phyloP scores from a whole-genome alignment of 2,329 filamentous ascomycete genomes.

The Trichoderma guizhouense region DNA sequence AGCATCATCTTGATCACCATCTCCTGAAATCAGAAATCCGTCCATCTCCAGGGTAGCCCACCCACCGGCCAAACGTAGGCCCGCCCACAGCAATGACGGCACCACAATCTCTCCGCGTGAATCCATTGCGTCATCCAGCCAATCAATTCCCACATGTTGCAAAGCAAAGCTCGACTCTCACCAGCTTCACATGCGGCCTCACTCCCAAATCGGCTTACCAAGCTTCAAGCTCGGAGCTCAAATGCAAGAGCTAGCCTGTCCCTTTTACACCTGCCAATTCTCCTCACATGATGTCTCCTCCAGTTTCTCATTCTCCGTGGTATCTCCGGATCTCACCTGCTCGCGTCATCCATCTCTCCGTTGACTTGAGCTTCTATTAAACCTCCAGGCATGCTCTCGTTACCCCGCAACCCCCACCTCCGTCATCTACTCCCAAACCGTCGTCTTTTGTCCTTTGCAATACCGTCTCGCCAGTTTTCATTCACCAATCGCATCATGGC shows the following conservation, averaged over 20 bases:
- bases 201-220: background rate
- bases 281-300: background rate
- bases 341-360: background rate
- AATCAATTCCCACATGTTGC: slow-evolving; percentile 24
- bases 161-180: slow-evolving; percentile 11
- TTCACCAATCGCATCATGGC: slow-evolving; percentile 42
- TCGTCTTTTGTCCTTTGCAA: background rate
- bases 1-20: background rate
- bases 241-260: background rate
- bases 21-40: too few relatives aligned
- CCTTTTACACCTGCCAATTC: background rate
- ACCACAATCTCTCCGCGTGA: background rate
- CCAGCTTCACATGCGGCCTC: background rate
- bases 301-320: background rate
- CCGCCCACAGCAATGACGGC: background rate
- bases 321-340: background rate
- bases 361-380: slow-evolving; percentile 5
- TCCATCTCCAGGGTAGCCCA: background rate
- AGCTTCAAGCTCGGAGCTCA: background rate
- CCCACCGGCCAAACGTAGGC: background rate
- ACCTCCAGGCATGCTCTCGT: slow-evolving; percentile 4
- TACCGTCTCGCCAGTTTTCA: slow-evolving; percentile 23
- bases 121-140: slow-evolving; percentile 17
- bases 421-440: slow-evolving; percentile 4
- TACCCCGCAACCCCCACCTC: slow-evolving; percentile 20